Evolutionary conservation across 2,329 filamentous ascomycete genomes (phyloP).

Genomic region (Aspergillus sp.): DNA sequence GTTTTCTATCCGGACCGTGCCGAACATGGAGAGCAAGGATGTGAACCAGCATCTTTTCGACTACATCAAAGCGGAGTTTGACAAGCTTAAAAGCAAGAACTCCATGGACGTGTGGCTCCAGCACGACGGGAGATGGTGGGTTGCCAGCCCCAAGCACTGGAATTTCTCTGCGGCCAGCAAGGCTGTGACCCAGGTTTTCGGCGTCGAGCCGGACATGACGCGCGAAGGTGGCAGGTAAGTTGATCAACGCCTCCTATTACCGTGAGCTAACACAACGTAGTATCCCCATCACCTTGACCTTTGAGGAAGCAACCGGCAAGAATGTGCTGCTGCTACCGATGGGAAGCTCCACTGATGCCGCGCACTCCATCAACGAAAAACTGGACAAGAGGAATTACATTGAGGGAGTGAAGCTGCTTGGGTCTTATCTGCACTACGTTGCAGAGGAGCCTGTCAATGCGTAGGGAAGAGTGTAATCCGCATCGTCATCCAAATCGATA

Average conservation of each 20-base stretch:
- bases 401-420: conserved; percentile 90
- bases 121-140: conserved; percentile 98
- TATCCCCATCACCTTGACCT: conserved; percentile 93
- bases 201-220: conserved; percentile 86
- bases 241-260: neutral
- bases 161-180: conserved; percentile 93
- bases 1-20: conserved; percentile 95
- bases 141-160: conserved; percentile 95
- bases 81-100: conserved; percentile 87
- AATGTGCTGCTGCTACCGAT: conserved; percentile 92
- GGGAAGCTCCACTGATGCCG: conserved; percentile 93
- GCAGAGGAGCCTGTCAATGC: conserved; percentile 64
- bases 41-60: conserved; percentile 80
- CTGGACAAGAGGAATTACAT: conserved; percentile 96
- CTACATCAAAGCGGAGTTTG: conserved; percentile 74
- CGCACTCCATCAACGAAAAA: conserved; percentile 98
- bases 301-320: conserved; percentile 96
- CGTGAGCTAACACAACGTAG: conserved; percentile 39
- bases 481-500: no score
- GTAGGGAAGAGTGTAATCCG: neutral
- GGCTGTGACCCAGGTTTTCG: conserved; percentile 93
- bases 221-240: conserved; percentile 80
- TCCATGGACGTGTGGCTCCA: conserved; percentile 69
- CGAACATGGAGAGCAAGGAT: conserved; percentile 87
- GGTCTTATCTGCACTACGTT: conserved; percentile 92